Evolutionary conservation across 2,329 filamentous ascomycete genomes (phyloP), one percentile per base, ranked within the genome.

Genomic region (Lecanicillium sp.): DNA sequence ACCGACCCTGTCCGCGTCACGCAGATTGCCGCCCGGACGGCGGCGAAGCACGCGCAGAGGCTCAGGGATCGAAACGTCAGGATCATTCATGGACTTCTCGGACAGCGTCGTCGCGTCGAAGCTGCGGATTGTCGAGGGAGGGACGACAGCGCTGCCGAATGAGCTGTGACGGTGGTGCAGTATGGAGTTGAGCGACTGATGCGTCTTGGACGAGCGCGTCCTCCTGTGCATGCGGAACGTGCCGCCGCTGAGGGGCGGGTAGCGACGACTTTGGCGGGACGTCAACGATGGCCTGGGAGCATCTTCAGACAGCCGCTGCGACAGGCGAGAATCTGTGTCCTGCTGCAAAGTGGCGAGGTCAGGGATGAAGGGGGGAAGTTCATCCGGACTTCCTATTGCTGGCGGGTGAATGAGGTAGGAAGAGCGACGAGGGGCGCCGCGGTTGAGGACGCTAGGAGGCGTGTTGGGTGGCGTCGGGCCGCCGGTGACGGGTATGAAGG

Each of bases 21-120:
- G 78, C 40, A 93, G 67, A 61, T 91, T 82, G 27, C 87, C 86
- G 40, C 87, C 87, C 6, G 86, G 87, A 12, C 83, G 76, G 60
- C 87, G 74, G 51, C 87, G 77, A 52, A 93, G 73, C 35, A 84
- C 73, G 37, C 83, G 78, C 6, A 78, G 66, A n/a, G 80, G 79
- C 17, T 68, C 67, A 1, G 77, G 73, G 40, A 73, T 62, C 2
- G 72, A 43, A 8, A 54, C 51, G 6, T 71, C 70, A 0, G 72
- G 72, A 4, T 70, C 72, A 5, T 68, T 67, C 19, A 74, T 67
- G 2, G 79, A 83, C 5, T 56, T 63, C 32, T 68, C 75, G 0
- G 79, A 80, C 36, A 72, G 71, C 0, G 74, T 76, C 0, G 73
- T 80, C 4, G 78, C 81, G 58, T 84, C 79, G 46, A 85, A 78